A percentile compares a stretch with the other conserved stretches of the same genome.
These are phyloP conservation scores for Nemania sp. DNA, from an alignment of 2,329 filamentous ascomycete genomes.

Conservation along the genomic window DNA sequence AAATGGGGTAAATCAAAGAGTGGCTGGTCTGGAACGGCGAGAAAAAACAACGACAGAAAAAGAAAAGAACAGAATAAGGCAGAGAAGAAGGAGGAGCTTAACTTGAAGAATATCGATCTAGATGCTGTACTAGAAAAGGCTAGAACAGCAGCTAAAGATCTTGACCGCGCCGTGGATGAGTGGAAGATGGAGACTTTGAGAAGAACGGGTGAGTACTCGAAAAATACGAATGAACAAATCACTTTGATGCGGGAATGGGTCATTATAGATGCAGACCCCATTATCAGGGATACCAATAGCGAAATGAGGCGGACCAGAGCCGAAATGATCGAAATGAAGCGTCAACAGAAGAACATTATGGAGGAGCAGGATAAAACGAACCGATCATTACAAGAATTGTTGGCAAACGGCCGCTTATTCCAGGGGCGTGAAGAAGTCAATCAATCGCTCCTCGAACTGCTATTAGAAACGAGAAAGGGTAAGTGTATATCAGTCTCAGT, in stretches of 20 bases:
- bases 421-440: neutral
- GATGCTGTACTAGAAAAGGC: neutral
- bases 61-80: neutral
- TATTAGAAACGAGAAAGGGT: neutral
- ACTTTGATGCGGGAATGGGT: neutral
- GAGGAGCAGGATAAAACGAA: neutral
- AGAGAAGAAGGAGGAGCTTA: neutral
- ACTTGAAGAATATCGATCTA: slow-evolving; percentile 1
- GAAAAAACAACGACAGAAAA: neutral
- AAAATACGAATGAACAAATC: neutral
- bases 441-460: neutral
- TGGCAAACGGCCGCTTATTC: neutral
- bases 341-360: neutral
- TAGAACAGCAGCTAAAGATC: neutral
- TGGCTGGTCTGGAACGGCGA: neutral
- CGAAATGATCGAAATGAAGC: neutral
- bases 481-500: neutral
- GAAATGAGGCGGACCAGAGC: neutral
- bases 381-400: neutral
- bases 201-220: neutral
- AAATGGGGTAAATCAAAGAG: neutral
- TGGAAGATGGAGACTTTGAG: neutral
- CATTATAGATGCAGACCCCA: neutral
- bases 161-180: neutral
- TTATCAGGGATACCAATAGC: neutral